A percentile compares a stretch with the other conserved stretches of the same genome.
Conservation (phyloP, 441 rosid genomes). For the Aleurites moluccanus region DNA sequence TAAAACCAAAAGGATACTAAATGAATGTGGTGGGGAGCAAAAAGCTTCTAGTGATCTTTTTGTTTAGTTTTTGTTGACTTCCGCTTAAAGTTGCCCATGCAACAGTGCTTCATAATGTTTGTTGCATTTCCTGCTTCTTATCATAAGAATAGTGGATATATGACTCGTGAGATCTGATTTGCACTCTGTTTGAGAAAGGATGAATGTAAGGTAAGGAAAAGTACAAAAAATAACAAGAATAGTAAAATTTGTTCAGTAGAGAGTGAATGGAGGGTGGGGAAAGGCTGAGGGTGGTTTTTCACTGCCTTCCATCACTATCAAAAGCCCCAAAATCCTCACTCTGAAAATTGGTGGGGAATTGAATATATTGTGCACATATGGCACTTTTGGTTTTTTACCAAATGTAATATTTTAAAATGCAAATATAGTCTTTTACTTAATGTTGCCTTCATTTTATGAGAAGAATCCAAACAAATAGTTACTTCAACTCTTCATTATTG, state of each 20-base stretch:
- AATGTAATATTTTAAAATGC: neutral
- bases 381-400: neutral
- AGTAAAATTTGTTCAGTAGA: neutral
- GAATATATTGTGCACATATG: neutral
- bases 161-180: neutral
- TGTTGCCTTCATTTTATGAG: neutral
- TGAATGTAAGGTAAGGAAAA: neutral
- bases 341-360: neutral
- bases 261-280: neutral
- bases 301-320: neutral
- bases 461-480: neutral
- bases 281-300: neutral
- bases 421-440: neutral
- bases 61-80: neutral
- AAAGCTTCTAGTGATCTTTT: neutral
- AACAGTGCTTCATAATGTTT: neutral
- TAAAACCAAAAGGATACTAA: no score
- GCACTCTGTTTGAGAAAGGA: neutral
- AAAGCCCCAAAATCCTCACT: neutral
- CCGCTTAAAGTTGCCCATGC: neutral
- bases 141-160: neutral
- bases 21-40: neutral
- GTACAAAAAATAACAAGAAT: neutral
- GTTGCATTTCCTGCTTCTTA: neutral
- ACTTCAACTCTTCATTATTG: neutral